phyloP scores from a whole-genome alignment of 306 rosid genomes.

The Clitoria ternatea region DNA sequence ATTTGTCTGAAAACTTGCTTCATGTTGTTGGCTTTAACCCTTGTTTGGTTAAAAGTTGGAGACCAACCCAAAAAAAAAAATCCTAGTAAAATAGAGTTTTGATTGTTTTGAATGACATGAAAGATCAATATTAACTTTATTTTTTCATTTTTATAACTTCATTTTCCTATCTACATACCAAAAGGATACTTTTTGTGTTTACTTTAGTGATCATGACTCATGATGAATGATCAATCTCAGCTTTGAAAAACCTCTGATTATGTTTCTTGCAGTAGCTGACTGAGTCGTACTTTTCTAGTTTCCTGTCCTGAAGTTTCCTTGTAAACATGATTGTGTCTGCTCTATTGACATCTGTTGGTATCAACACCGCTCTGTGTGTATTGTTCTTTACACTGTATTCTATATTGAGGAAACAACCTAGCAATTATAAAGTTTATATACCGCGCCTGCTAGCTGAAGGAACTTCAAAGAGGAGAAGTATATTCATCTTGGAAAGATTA shows the following conservation, averaged over 20 bases:
- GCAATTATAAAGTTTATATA: slow-evolving; percentile 60
- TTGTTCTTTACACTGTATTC: slow-evolving; percentile 75
- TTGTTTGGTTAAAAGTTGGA: no score
- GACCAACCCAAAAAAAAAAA: no score
- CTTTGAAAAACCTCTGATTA: neutral
- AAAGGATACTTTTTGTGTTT: no score
- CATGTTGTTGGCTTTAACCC: neutral
- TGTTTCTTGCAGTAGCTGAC: slow-evolving; percentile 29
- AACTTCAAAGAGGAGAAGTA: slow-evolving; percentile 38
- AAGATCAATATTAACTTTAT: no score
- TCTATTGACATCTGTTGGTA: slow-evolving; percentile 77
- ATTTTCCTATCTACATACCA: no score
- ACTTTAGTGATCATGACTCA: no score
- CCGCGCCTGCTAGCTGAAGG: slow-evolving; percentile 76
- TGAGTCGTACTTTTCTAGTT: neutral
- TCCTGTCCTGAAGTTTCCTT: slow-evolving; percentile 7
- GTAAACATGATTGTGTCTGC: slow-evolving; percentile 78
- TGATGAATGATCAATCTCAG: neutral
- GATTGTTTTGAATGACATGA: no score
- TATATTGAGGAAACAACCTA: slow-evolving; percentile 71
- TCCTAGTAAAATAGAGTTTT: no score
- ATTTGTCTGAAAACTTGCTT: neutral
- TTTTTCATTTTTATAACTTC: no score
- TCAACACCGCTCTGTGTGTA: slow-evolving; percentile 73
- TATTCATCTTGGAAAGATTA: slow-evolving; percentile 70